Evolutionary conservation across 345 rosid species (phyloP), one percentile per base, ranked within the genome.

Genomic region (Mangifera indica): DNA sequence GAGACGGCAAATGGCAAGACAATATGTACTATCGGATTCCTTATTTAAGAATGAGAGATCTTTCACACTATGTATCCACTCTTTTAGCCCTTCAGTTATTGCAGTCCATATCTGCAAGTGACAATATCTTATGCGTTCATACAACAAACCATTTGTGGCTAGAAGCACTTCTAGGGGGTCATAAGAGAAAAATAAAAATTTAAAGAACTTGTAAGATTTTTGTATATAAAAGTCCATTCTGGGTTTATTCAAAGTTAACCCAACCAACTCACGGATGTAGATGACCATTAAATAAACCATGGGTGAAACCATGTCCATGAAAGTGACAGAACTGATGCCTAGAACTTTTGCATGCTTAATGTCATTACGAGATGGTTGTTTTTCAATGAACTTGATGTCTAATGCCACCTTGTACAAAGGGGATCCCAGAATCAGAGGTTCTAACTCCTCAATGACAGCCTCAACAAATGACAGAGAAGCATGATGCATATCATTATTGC

Each of bases 301-400:
- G 5, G 88, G 90, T 60, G 86, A 78, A 74, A 84, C 82, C 86
- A 80, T 78, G 45, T 83, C 87, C 85, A 77, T 80, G 55, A 71
- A 69, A 74, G 75, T 60, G 45, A 80, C 12, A 63, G 60, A 70
- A 69, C 66, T 62, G 10, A 72, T 54, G 24, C 25, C 73, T 48
- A 67, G 54, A 42, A 74, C 15, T 22, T 76, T 76, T 62, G 69
- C 74, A 73, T 70, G 66, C 57, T 53, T 66, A 34, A 24, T 42
- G 15, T 71, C 73, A 72, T 60, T 59, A 56, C 60, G 49, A 32
- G 74, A 67, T 57, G 64, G 74, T 78, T 71, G 55, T 5, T 70
- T 64, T 67, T 81, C 74, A 64, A 80, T 25, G 73, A 40, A 86
- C 63, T 56, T 75, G 63, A 86, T 55, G 74, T 86, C 87, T 67